Conservation (phyloP, 768 basidiomycete species). For the Pleurotus ostreatus region DNA sequence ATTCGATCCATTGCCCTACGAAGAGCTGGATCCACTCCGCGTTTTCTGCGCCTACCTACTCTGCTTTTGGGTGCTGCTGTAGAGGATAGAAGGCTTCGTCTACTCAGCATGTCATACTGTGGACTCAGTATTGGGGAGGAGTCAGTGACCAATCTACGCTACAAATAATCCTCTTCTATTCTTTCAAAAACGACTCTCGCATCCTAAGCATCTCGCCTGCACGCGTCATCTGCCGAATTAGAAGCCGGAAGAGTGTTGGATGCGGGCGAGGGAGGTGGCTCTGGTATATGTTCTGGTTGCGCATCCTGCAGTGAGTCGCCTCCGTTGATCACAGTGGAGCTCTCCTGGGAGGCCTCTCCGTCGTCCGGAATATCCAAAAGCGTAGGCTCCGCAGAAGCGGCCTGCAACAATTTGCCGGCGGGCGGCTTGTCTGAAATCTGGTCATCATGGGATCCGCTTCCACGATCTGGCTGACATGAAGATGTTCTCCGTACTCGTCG, state of each 20-base stretch:
- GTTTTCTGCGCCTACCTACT: no score
- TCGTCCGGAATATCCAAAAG: slow-evolving; percentile 38
- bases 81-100: no score
- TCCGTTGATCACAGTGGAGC: slow-evolving; percentile 20
- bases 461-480: slow-evolving; percentile 38
- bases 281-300: slow-evolving; percentile 47
- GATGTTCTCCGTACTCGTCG: slow-evolving; percentile 16
- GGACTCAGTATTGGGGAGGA: no score
- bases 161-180: no score
- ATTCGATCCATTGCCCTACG: no score
- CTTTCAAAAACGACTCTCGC: no score
- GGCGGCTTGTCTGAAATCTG: slow-evolving; percentile 30
- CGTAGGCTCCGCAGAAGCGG: slow-evolving; percentile 49
- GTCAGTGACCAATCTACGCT: no score
- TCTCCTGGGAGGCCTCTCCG: slow-evolving; percentile 19
- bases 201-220: no score
- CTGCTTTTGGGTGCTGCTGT: no score
- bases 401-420: slow-evolving; percentile 32
- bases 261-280: slow-evolving; percentile 55
- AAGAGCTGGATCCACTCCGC: no score
- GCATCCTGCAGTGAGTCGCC: slow-evolving; percentile 14
- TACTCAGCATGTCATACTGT: no score
- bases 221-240: no score
- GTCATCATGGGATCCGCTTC: slow-evolving; percentile 34
- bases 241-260: slow-evolving; percentile 47